Base-by-base conservation (phyloP, 1,139 yeast genomes). In the Pneumocystis carinii region DNA sequence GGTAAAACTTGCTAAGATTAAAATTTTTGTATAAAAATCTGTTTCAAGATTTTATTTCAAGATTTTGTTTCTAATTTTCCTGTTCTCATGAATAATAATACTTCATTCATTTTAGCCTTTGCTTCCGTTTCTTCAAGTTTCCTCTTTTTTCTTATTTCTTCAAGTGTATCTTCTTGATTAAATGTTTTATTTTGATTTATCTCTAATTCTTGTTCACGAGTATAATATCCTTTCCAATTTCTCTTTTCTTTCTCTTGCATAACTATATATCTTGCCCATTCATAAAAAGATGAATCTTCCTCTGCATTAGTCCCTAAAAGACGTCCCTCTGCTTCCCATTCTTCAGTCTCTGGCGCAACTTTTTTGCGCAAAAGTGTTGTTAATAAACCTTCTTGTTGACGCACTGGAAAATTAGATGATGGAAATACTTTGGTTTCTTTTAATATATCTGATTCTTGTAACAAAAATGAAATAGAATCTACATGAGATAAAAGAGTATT, bases 361-460 rank as follows among this genome's bases (percentile, higher is more conserved):
- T 90, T 90, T 72, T 90, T 90, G 65, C 97, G 79, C 66, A 90
- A 75, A 66, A 90, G 77, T 0, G 97, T 89, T 0, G 95, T 87
- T 64, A 90, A 76, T 59, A 90, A 77, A 1, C 88, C 88, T 71
- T 87, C 92, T 67, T 87, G 92, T 59, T 87, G 86, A 0, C 87
- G 80, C 0, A 94, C 83, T 2, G 97, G 96, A 71, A 90, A 90
- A 35, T 79, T 79, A 0, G 90, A 86, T 59, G 87, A 75, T 1
- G 97, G 97, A 70, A 82, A 90, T 1, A 61, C 17, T 38, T 41
- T n/a, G 56, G 63, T 37, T 61, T 62, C 38, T 36, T 48, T 48
- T 24, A 48, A 48, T 24, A 48, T 48, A 48, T 24, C 14, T 24
- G 55, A 48, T 10, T 48, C 55, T 14, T 48, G 55, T 3, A 48